Conservation (phyloP, 2,329 filamentous ascomycete species). For the Emericellopsis cladophorae region DNA sequence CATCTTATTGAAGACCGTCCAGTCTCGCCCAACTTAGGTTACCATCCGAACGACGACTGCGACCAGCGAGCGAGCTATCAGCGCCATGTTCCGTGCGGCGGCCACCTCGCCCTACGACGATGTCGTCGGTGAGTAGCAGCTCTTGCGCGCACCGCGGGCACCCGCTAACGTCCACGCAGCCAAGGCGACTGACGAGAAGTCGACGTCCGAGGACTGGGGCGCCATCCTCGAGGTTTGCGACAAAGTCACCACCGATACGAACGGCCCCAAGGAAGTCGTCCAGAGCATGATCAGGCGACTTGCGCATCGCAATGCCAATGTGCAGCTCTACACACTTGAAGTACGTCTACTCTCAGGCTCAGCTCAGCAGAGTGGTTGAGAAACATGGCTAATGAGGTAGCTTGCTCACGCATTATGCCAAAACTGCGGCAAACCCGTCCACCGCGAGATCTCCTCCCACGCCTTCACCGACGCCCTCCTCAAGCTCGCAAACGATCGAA, state of each 20-base stretch:
- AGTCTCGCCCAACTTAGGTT: too few relatives aligned
- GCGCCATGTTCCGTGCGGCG: constrained; percentile 44
- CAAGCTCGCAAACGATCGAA: constrained; percentile 83
- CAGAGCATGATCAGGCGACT: constrained; percentile 85
- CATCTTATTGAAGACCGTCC: too few relatives aligned
- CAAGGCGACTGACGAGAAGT: constrained; percentile 91
- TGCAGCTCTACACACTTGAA: constrained; percentile 89
- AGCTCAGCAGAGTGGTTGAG: neutral
- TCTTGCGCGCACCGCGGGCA: constrained; percentile 7
- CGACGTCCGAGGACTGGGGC: constrained; percentile 68
- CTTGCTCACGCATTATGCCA: constrained; percentile 84
- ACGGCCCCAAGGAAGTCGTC: constrained; percentile 68
- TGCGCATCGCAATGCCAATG: constrained; percentile 88
- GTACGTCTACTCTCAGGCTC: constrained; percentile 23
- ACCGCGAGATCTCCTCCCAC: constrained; percentile 79
- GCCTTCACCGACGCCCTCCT: constrained; percentile 91
- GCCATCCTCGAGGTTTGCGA: constrained; percentile 53
- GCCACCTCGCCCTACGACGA: constrained; percentile 46
- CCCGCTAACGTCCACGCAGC: constrained; percentile 22
- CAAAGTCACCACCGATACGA: constrained; percentile 39
- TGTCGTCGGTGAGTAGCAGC: constrained; percentile 35
- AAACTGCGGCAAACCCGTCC: constrained; percentile 78
- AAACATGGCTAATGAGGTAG: constrained; percentile 22
- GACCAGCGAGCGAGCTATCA: neutral
- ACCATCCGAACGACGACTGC: too few relatives aligned